phyloP scores from a whole-genome alignment of 2,329 filamentous ascomycete species.

The Moelleriella libera region DNA sequence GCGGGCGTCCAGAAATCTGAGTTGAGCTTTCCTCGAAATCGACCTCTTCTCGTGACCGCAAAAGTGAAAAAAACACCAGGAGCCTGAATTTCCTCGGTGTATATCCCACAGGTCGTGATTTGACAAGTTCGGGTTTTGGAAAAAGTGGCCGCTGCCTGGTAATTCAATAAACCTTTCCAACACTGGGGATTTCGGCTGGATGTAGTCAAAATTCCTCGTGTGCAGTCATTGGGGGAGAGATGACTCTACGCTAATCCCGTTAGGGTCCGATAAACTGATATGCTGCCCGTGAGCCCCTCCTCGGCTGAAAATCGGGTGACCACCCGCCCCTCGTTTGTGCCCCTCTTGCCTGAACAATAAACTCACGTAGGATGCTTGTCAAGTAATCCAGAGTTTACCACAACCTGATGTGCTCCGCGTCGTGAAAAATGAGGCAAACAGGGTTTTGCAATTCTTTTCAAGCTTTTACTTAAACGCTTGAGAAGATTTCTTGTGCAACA shows the following conservation, averaged over 20 bases:
- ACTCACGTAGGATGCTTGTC: not conserved
- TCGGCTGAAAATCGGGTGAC: constrained; percentile 14
- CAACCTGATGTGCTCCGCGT: no score
- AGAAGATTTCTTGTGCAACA: no score
- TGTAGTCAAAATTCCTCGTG: constrained; percentile 28
- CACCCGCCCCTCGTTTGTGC: no score
- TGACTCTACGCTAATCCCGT: constrained; percentile 25
- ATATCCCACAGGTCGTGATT: no score
- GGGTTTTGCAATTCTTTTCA: no score
- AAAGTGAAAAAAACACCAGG: not conserved
- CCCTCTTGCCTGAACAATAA: constrained; percentile 2
- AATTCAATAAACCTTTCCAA: constrained; percentile 1
- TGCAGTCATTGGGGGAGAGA: constrained; percentile 17
- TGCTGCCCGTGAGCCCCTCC: constrained; percentile 18
- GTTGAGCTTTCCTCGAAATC: not conserved
- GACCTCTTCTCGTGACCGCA: not conserved
- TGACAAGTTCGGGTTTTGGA: not conserved
- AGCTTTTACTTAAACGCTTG: no score
- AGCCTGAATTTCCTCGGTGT: no score
- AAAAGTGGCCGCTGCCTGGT: not conserved
- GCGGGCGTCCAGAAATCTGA: constrained; percentile 6
- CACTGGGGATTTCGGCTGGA: constrained; percentile 17
- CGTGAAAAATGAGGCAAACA: no score
- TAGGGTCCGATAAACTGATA: constrained; percentile 23
- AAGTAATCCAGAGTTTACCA: no score